Evolutionary conservation across 768 basidiomycete species (phyloP).

Genomic region (Phanerochaete sordida): DNA sequence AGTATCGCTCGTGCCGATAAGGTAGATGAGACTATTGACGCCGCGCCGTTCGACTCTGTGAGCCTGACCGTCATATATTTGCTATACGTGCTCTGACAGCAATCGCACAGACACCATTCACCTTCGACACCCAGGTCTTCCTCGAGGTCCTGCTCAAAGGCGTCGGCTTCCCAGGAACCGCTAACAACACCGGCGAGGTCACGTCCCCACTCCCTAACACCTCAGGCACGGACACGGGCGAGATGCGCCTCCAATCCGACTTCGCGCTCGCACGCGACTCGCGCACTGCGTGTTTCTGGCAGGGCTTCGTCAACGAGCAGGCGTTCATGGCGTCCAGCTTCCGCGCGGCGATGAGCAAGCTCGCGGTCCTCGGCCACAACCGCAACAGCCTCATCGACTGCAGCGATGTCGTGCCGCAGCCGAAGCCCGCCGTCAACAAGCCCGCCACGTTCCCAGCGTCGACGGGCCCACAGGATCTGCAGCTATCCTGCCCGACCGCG

Average conservation of each 20-base stretch:
- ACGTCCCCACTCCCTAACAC: slow-evolving; percentile 17
- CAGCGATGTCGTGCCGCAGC: slow-evolving; percentile 13
- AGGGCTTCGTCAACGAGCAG: slow-evolving; percentile 24
- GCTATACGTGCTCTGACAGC: slow-evolving; percentile 13
- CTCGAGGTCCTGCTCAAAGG: neutral
- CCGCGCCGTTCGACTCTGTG: slow-evolving; percentile 21
- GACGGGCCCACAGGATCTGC: neutral
- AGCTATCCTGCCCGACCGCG: neutral
- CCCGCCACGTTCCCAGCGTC: neutral
- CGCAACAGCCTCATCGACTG: slow-evolving; percentile 12
- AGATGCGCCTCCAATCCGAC: slow-evolving; percentile 28
- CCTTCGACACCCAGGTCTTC: slow-evolving; percentile 1
- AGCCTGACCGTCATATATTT: slow-evolving; percentile 17
- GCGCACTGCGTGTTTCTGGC: slow-evolving; percentile 27
- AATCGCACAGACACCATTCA: slow-evolving; percentile 17
- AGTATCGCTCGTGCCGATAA: slow-evolving; percentile 23
- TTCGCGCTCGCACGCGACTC: slow-evolving; percentile 24
- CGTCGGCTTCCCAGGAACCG: slow-evolving; percentile 4
- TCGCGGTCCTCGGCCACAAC: slow-evolving; percentile 15
- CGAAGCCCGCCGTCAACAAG: slow-evolving; percentile 11
- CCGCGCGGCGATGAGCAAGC: slow-evolving; percentile 11
- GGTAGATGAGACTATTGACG: slow-evolving; percentile 20
- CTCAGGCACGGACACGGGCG: slow-evolving; percentile 13
- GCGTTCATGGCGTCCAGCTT: slow-evolving; percentile 15
- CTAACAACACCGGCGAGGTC: slow-evolving; percentile 22